Conservation (phyloP, 306 rosid genomes). For the Carpinus viminea region DNA sequence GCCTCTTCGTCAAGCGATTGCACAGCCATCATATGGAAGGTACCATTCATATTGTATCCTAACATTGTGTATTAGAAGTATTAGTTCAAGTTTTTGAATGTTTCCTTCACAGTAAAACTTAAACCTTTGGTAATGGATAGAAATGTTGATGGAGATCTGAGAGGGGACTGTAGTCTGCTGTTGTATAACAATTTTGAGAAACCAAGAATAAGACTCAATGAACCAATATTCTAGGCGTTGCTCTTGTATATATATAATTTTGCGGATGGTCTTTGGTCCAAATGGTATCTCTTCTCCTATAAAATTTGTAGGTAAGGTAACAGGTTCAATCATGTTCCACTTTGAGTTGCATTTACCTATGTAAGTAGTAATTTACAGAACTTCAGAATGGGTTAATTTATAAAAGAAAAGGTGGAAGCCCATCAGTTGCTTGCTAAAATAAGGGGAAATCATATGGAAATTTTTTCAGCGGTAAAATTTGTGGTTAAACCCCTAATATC, state of each 20-base stretch:
- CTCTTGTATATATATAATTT: not conserved
- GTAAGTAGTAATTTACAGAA: not conserved
- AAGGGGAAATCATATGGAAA: not conserved
- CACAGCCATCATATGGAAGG: constrained; percentile 94
- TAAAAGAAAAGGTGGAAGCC: not conserved
- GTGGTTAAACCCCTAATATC: not conserved
- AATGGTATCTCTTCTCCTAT: not conserved
- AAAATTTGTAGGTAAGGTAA: not conserved
- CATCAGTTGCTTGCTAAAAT: too few relatives aligned
- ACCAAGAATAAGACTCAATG: not conserved
- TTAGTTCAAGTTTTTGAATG: constrained; percentile 7
- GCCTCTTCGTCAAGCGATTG: constrained; percentile 94
- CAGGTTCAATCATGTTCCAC: too few relatives aligned
- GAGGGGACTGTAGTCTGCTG: not conserved
- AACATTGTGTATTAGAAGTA: constrained; percentile 14
- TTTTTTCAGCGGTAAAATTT: not conserved
- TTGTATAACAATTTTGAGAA: not conserved
- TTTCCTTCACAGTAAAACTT: constrained; percentile 20
- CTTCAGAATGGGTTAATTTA: too few relatives aligned
- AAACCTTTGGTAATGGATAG: constrained; percentile 6
- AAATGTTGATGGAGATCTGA: constrained; percentile 5
- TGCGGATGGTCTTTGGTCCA: not conserved
- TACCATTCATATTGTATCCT: constrained; percentile 31
- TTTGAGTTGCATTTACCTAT: too few relatives aligned
- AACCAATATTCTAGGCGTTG: not conserved